Evolutionary conservation across 352 stramenopile genomes (phyloP).

Genomic region (Globisporangium cylindrosporum): DNA sequence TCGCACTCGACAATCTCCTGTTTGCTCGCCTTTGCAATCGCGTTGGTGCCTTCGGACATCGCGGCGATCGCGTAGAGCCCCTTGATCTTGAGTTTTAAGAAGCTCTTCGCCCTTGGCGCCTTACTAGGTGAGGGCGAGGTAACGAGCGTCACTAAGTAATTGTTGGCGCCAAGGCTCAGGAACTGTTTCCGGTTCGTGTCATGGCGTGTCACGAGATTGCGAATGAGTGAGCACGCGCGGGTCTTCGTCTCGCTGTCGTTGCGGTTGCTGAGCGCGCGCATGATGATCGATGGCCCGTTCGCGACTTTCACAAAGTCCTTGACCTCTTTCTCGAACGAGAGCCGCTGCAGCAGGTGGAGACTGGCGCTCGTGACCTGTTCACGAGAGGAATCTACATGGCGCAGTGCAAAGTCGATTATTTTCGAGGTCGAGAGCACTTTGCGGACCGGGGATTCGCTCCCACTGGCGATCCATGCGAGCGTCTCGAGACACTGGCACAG

Average conservation of each 20-base stretch:
- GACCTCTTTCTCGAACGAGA: constrained; percentile 37
- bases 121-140: constrained; percentile 7
- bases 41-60: constrained; percentile 32
- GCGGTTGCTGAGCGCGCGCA: constrained; percentile 39
- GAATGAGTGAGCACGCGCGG: constrained; percentile 42
- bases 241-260: constrained; percentile 21
- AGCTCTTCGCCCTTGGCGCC: background rate
- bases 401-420: constrained; percentile 45
- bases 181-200: constrained; percentile 55
- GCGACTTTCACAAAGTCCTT: constrained; percentile 35
- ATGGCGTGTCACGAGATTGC: constrained; percentile 45
- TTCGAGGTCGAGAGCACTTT: constrained; percentile 42
- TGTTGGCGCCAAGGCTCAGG: constrained; percentile 43
- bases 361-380: constrained; percentile 34
- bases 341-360: constrained; percentile 54
- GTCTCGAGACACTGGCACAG: constrained; percentile 47
- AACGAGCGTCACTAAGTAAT: constrained; percentile 30
- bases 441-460: constrained; percentile 28
- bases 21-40: constrained; percentile 42
- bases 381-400: constrained; percentile 34
- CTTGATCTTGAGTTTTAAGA: constrained; percentile 43
- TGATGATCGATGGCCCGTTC: constrained; percentile 38
- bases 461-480: constrained; percentile 53
- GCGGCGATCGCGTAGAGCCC: constrained; percentile 49
- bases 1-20: constrained; percentile 60